A percentile compares a stretch with the other conserved stretches of the same genome.
phyloP scores from a whole-genome alignment of 345 rosid species.

The Aethionema arabicum region DNA sequence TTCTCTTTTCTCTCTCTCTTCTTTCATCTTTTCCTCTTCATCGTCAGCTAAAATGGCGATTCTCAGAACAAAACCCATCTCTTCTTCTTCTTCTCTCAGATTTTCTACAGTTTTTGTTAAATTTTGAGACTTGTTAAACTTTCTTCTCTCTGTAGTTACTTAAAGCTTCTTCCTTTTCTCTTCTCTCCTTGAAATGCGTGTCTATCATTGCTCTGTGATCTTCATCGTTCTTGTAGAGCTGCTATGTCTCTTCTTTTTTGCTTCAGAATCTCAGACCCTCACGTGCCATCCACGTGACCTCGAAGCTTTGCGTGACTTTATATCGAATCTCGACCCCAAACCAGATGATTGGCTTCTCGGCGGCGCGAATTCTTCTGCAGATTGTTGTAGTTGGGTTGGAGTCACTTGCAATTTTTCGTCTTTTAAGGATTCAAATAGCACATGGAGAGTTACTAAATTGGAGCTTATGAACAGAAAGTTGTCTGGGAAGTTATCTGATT shows the following conservation, averaged over 20 bases:
- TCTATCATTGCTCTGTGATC: conserved; percentile 39
- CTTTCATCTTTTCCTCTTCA: conserved; percentile 9
- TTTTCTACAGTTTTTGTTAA: conserved; percentile 17
- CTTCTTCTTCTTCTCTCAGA: conserved; percentile 7
- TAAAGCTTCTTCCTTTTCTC: not conserved
- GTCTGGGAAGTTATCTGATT: conserved; percentile 48
- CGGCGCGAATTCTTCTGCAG: conserved; percentile 33
- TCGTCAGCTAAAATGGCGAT: conserved; percentile 27
- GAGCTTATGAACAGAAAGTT: conserved; percentile 45
- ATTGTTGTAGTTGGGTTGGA: conserved; percentile 71
- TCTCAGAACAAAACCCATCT: conserved; percentile 24
- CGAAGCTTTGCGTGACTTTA: conserved; percentile 48
- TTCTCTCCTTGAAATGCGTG: conserved; percentile 43
- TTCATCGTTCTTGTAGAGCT: conserved; percentile 39
- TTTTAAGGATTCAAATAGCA: conserved; percentile 23
- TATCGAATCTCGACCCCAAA: conserved; percentile 36
- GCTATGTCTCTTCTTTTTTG: conserved; percentile 34
- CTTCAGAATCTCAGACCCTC: conserved; percentile 41
- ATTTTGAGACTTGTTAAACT: conserved; percentile 16
- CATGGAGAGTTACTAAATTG: conserved; percentile 44
- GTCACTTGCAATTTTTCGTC: conserved; percentile 47
- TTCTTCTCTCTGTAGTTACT: not conserved
- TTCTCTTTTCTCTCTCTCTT: not conserved
- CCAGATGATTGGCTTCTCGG: conserved; percentile 44
- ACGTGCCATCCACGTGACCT: conserved; percentile 55